phyloP scores from a whole-genome alignment of 805 yeast genomes.

The Metschnikowia chrysomelidarum region DNA sequence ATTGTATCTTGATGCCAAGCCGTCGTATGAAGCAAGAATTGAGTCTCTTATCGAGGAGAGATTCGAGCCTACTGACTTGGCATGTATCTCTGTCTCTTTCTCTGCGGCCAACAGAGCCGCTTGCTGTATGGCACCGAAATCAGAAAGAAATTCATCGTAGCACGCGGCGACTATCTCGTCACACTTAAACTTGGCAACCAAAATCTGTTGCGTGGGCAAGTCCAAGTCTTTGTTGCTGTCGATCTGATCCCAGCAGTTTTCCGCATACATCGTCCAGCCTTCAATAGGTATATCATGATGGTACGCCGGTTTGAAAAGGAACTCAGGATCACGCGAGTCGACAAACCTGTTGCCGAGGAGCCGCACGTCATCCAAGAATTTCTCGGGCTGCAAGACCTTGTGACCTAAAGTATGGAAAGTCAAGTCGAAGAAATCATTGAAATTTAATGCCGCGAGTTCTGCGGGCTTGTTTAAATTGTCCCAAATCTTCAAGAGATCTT shows the following conservation, averaged over 20 bases:
- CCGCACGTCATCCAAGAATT: slow-evolving; percentile 60
- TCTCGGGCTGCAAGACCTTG: slow-evolving; percentile 74
- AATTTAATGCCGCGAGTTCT: slow-evolving; percentile 50
- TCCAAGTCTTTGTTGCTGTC: slow-evolving; percentile 91
- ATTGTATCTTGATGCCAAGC: slow-evolving; percentile 74
- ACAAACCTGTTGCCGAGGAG: slow-evolving; percentile 63
- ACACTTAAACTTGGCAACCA: slow-evolving; percentile 92
- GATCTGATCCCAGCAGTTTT: slow-evolving; percentile 91
- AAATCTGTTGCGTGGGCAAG: slow-evolving; percentile 92
- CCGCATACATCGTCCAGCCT: slow-evolving; percentile 93
- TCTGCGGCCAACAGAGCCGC: slow-evolving; percentile 5
- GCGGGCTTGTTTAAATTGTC: slow-evolving; percentile 68
- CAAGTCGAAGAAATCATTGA: slow-evolving; percentile 81
- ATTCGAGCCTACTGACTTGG: slow-evolving; percentile 43
- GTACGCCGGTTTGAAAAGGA: slow-evolving; percentile 63
- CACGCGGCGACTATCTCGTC: slow-evolving; percentile 68
- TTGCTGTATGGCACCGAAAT: slow-evolving; percentile 17
- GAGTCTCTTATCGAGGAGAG: slow-evolving; percentile 44
- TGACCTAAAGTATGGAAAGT: slow-evolving; percentile 82
- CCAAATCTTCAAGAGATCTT: slow-evolving; percentile 82
- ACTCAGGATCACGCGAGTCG: slow-evolving; percentile 26
- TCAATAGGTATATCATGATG: slow-evolving; percentile 89
- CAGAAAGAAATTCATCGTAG: slow-evolving; percentile 28
- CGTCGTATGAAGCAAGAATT: slow-evolving; percentile 57
- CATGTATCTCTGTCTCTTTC: slow-evolving; percentile 32